Evolutionary conservation across 148 eudicot species (phyloP).

Genomic region (Rhododendron molle): DNA sequence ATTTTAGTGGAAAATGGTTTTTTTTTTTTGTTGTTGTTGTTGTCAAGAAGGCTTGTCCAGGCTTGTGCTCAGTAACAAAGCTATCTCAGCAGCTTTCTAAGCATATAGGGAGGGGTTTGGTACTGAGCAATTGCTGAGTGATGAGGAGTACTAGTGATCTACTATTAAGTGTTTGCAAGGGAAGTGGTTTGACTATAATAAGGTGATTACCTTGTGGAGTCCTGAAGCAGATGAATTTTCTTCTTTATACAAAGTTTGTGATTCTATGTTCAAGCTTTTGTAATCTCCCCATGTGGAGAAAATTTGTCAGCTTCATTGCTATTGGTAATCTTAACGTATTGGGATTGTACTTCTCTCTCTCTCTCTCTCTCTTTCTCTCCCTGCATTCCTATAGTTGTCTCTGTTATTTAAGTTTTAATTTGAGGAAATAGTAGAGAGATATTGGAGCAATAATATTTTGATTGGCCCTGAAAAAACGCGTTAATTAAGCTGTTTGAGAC

Average conservation of each 20-base stretch:
- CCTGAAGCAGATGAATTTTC: conserved; percentile 61
- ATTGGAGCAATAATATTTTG: background rate
- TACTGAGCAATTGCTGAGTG: conserved; percentile 19
- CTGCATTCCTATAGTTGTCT: no score
- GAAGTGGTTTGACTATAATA: conserved; percentile 7
- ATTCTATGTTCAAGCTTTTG: background rate
- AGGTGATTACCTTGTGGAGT: conserved; percentile 24
- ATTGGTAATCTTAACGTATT: conserved; percentile 13
- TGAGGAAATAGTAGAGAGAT: no score
- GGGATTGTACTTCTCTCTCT: background rate
- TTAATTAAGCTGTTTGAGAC: background rate
- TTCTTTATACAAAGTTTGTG: conserved; percentile 8
- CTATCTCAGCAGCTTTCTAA: conserved; percentile 17
- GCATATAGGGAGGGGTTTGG: conserved; percentile 17
- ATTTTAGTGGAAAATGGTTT: background rate
- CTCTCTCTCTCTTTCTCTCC: background rate
- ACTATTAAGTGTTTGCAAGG: background rate
- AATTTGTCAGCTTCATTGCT: conserved; percentile 49
- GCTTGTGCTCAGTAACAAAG: conserved; percentile 44
- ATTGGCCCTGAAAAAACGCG: background rate
- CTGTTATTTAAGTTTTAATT: no score
- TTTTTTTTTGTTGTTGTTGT: background rate
- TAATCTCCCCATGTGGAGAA: conserved; percentile 27
- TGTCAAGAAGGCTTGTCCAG: conserved; percentile 4
- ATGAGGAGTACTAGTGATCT: background rate